phyloP scores from a whole-genome alignment of 352 stramenopile species.

The Phytophthora sansomeana region DNA sequence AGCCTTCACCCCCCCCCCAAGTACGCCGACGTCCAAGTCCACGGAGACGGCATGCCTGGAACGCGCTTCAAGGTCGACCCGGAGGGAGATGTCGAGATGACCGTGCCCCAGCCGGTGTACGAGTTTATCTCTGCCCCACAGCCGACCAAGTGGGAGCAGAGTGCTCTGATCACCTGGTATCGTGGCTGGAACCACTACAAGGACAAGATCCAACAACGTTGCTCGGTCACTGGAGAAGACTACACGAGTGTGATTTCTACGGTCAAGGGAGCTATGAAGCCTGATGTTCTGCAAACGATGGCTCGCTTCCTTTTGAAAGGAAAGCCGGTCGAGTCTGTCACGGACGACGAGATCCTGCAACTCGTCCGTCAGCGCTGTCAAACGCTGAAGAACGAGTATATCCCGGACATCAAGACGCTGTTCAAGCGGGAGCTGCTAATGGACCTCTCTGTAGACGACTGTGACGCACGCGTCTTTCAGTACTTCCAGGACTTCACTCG shows the following conservation, averaged over 20 bases:
- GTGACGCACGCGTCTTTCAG: constrained; percentile 17
- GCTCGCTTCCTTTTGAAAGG: constrained; percentile 19
- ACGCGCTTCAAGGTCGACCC: constrained; percentile 17
- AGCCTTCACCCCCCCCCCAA: neutral
- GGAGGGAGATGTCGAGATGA: too few relatives aligned
- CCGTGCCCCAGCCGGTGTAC: constrained; percentile 22
- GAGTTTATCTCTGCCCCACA: constrained; percentile 19
- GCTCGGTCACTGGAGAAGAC: constrained; percentile 21
- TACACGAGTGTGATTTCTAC: constrained; percentile 19
- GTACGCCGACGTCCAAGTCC: neutral
- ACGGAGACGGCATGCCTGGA: constrained; percentile 9
- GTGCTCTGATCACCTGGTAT: too few relatives aligned
- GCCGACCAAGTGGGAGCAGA: too few relatives aligned
- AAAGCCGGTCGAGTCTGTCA: constrained; percentile 16
- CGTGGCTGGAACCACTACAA: too few relatives aligned
- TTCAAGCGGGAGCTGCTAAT: constrained; percentile 23
- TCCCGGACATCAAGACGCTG: constrained; percentile 22
- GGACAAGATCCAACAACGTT: too few relatives aligned
- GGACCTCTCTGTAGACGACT: constrained; percentile 21
- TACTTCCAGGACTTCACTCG: constrained; percentile 26
- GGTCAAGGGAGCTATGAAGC: too few relatives aligned
- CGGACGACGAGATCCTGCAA: constrained; percentile 16
- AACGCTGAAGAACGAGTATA: constrained; percentile 25
- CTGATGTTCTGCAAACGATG: constrained; percentile 29
- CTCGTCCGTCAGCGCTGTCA: constrained; percentile 14